Conservation (phyloP, 2,329 filamentous ascomycete species). For the Clarireedia paspali region DNA sequence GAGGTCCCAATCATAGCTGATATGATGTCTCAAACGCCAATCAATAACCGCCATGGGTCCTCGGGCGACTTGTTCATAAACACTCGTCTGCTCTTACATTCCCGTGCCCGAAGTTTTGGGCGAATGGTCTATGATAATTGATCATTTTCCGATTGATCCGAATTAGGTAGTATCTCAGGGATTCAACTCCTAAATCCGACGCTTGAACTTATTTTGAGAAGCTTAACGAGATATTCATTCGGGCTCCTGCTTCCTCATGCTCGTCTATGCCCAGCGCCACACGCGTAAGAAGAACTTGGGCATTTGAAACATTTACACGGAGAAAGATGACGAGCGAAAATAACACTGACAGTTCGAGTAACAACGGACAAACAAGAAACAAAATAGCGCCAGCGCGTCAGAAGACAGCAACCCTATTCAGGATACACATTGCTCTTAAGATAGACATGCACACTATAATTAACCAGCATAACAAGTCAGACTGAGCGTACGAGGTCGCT, state of each 20-base stretch:
- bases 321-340: conserved; percentile 8
- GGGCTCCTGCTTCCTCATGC: neutral
- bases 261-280: conserved; percentile 7
- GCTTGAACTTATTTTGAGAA: neutral
- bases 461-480: neutral
- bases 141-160: neutral
- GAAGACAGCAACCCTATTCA: neutral
- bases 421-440: neutral
- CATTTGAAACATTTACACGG: neutral
- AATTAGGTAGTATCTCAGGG: conserved; percentile 8
- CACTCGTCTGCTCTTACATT: neutral
- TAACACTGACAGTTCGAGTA: neutral
- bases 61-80: conserved; percentile 1
- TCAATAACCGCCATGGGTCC: conserved; percentile 5
- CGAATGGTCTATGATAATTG: neutral
- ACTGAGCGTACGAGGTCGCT: conserved; percentile 3
- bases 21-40: neutral
- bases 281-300: neutral
- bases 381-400: neutral
- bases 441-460: conserved; percentile 5
- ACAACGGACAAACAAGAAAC: neutral
- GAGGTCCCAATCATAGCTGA: conserved; percentile 1
- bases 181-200: conserved; percentile 2
- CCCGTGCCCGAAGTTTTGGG: neutral
- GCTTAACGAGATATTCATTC: conserved; percentile 2